Evolutionary conservation across 148 eudicot genomes (phyloP).

Genomic region (Talinum fruticosum): DNA sequence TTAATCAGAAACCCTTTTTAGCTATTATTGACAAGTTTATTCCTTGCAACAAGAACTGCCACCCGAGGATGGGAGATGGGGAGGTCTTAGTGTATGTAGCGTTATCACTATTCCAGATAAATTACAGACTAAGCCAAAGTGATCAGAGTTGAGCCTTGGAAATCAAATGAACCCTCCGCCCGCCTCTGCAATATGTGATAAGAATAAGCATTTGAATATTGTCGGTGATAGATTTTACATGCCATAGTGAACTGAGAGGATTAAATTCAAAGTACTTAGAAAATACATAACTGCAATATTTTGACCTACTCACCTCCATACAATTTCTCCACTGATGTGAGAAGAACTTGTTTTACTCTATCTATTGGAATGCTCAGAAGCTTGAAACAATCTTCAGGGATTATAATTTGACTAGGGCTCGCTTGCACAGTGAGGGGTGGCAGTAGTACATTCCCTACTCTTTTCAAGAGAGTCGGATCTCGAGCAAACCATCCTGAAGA

Average conservation of each 20-base stretch:
- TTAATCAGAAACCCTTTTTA: not conserved
- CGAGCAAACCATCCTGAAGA: conserved; percentile 90
- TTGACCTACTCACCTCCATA: conserved; percentile 48
- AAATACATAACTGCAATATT: not conserved
- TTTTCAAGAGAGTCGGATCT: conserved; percentile 57
- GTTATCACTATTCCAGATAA: not conserved
- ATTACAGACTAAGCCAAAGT: not conserved
- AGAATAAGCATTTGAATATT: too few relatives aligned
- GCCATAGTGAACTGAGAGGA: too few relatives aligned
- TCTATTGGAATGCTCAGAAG: conserved; percentile 58
- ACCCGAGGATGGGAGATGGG: not conserved
- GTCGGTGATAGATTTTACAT: too few relatives aligned
- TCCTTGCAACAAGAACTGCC: not conserved
- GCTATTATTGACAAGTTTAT: not conserved
- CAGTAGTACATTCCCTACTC: conserved; percentile 61
- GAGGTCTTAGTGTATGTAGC: not conserved
- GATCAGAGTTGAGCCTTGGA: too few relatives aligned
- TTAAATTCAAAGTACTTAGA: too few relatives aligned
- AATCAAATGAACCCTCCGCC: too few relatives aligned
- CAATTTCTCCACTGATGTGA: conserved; percentile 51
- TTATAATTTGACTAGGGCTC: conserved; percentile 42
- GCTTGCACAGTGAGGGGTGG: conserved; percentile 30
- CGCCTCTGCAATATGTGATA: too few relatives aligned
- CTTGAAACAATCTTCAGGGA: conserved; percentile 84
- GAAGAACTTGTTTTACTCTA: conserved; percentile 45